Conservation (phyloP, 306 rosid genomes). For the Fragaria ananassa region DNA sequence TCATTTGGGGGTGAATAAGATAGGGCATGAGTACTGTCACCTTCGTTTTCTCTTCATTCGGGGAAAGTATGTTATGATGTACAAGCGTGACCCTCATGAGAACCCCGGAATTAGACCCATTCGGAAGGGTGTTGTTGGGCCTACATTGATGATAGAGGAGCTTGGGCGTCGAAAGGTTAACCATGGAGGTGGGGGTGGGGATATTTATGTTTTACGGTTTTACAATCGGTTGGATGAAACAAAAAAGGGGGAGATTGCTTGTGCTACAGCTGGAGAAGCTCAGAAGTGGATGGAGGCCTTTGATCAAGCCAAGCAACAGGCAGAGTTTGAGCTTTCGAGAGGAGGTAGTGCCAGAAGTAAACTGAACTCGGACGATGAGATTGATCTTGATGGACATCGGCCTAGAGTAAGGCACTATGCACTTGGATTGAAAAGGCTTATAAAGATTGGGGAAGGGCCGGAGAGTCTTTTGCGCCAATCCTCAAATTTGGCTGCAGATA, state of each 20-base stretch:
- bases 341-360: constrained; percentile 45
- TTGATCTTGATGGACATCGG: constrained; percentile 70
- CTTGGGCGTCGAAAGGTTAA: constrained; percentile 60
- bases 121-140: constrained; percentile 76
- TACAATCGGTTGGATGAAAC: constrained; percentile 74
- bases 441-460: constrained; percentile 90
- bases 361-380: constrained; percentile 62
- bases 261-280: constrained; percentile 67
- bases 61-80: constrained; percentile 69
- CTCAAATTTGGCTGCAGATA: constrained; percentile 35
- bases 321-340: constrained; percentile 57
- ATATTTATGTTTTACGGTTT: constrained; percentile 65
- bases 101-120: constrained; percentile 76
- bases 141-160: constrained; percentile 70
- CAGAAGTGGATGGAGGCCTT: constrained; percentile 87
- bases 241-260: constrained; percentile 92
- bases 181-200: constrained; percentile 52
- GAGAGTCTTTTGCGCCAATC: constrained; percentile 71
- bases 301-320: constrained; percentile 87
- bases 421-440: constrained; percentile 60
- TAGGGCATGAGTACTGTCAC: constrained; percentile 71
- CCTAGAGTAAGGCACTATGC: constrained; percentile 75
- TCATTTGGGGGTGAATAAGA: constrained; percentile 68
- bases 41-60: constrained; percentile 64
- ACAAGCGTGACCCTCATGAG: constrained; percentile 79